Conservation (phyloP, 2,329 filamentous ascomycete genomes). For the Tolypocladium endophyticum region DNA sequence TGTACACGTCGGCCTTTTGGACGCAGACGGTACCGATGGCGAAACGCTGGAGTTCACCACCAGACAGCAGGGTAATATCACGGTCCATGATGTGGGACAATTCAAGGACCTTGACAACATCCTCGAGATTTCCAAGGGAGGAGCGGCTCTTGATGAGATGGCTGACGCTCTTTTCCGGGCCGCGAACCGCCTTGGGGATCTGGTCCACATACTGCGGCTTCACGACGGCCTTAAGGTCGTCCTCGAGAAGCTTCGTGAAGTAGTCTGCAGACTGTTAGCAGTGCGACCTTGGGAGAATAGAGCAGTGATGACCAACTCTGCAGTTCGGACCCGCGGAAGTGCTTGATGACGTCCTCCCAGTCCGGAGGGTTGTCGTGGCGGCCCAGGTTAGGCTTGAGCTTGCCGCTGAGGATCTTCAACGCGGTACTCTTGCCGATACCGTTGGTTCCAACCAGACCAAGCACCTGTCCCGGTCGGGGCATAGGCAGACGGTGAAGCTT, state of each 20-base stretch:
- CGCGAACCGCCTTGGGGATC: constrained; percentile 85
- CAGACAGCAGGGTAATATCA: constrained; percentile 82
- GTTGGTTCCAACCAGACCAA: constrained; percentile 96
- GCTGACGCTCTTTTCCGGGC: constrained; percentile 68
- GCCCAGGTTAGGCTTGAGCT: constrained; percentile 95
- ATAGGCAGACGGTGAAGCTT: constrained; percentile 96
- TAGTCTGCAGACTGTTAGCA: constrained; percentile 49
- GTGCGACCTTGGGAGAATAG: background rate
- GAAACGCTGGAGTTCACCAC: constrained; percentile 96
- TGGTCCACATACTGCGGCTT: constrained; percentile 99
- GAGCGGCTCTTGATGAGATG: constrained; percentile 66
- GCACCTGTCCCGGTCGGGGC: constrained; percentile 87
- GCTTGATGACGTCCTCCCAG: constrained; percentile 98
- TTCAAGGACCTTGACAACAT: constrained; percentile 77
- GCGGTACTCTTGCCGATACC: constrained; percentile 99
- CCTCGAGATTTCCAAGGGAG: constrained; percentile 68
- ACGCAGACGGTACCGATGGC: constrained; percentile 94
- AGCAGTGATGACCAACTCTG: constrained; percentile 58
- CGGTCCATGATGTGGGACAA: constrained; percentile 83
- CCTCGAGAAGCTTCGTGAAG: constrained; percentile 96
- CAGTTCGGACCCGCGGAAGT: constrained; percentile 94
- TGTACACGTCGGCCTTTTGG: constrained; percentile 94
- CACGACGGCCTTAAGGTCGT: constrained; percentile 93
- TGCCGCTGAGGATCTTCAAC: constrained; percentile 95
- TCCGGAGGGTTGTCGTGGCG: constrained; percentile 93